These are phyloP conservation scores for Russula lepida DNA, from an alignment of 768 basidiomycete species.

Conservation along the genomic window DNA sequence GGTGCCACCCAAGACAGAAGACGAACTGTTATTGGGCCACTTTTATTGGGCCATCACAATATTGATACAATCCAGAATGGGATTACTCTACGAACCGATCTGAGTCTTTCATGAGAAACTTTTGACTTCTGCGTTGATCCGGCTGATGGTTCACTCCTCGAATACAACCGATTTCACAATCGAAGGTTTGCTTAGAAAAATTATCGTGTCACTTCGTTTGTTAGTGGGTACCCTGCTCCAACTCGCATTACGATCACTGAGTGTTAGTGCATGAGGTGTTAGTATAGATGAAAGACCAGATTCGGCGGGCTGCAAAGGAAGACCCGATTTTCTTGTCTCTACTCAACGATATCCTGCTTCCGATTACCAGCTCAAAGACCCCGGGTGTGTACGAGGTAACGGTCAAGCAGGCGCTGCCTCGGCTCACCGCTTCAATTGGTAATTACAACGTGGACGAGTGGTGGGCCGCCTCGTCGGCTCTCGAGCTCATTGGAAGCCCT, in stretches of 20 bases:
- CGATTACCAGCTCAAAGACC: constrained; percentile 61
- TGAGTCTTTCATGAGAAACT: no score
- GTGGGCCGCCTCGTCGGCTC: constrained; percentile 70
- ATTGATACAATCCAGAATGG: no score
- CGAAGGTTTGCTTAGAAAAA: no score
- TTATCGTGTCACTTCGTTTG: no score
- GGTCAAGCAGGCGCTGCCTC: constrained; percentile 64
- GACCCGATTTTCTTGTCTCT: constrained; percentile 66
- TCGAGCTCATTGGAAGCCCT: constrained; percentile 73
- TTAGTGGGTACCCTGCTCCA: no score
- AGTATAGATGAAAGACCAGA: constrained; percentile 63
- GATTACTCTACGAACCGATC: no score
- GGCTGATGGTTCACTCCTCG: no score
- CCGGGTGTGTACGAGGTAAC: constrained; percentile 62
- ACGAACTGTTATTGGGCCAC: no score
- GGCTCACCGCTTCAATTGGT: constrained; percentile 56
- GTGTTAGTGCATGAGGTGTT: neutral
- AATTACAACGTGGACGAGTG: constrained; percentile 52
- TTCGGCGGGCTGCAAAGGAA: constrained; percentile 59
- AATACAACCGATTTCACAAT: no score
- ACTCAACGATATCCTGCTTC: constrained; percentile 32
- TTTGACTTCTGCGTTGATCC: no score
- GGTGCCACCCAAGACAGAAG: no score
- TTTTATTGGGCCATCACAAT: no score
- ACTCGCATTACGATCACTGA: neutral